A percentile compares a stretch with the other conserved stretches of the same genome.
phyloP scores from a whole-genome alignment of 2,329 filamentous ascomycete genomes.

The Periconia digitata region DNA sequence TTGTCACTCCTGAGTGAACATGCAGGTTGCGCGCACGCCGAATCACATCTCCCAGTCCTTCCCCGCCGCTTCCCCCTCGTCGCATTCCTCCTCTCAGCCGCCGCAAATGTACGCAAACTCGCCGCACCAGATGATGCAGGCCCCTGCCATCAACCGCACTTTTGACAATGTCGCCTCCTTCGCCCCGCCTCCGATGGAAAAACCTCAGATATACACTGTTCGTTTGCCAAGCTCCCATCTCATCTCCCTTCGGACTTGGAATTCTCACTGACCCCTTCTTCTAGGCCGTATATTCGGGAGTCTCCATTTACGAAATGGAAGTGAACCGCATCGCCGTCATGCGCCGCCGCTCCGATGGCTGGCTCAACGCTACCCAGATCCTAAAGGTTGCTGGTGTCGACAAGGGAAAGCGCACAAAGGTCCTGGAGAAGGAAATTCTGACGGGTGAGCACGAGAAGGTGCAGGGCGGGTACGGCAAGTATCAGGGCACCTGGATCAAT shows the following conservation, averaged over 20 bases:
- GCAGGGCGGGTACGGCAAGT: conserved; percentile 97
- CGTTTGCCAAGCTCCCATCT: conserved; percentile 66
- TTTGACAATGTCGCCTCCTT: conserved; percentile 42
- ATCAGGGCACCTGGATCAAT: conserved; percentile 98
- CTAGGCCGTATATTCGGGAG: conserved; percentile 85
- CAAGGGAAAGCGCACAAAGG: conserved; percentile 96
- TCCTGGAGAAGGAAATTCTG: conserved; percentile 95
- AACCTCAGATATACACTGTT: conserved; percentile 56
- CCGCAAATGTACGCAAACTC: conserved; percentile 16
- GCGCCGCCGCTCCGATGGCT: conserved; percentile 91
- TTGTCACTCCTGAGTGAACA: conserved; percentile 24
- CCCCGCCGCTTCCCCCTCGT: conserved; percentile 24
- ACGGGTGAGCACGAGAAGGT: conserved; percentile 98
- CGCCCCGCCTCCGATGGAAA: conserved; percentile 43
- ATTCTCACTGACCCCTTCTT: conserved; percentile 13
- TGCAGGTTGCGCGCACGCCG: conserved; percentile 39
- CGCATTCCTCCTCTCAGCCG: conserved; percentile 33
- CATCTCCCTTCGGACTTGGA: neutral
- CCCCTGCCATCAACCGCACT: conserved; percentile 40
- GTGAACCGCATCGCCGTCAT: conserved; percentile 92
- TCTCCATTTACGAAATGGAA: conserved; percentile 98
- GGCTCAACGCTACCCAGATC: conserved; percentile 98
- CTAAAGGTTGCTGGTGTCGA: conserved; percentile 96
- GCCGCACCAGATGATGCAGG: conserved; percentile 36
- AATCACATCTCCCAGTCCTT: conserved; percentile 25